Evolutionary conservation across 2,329 filamentous ascomycete species (phyloP), one percentile per base, ranked within the genome.

Genomic region (Diaporthe batatas): DNA sequence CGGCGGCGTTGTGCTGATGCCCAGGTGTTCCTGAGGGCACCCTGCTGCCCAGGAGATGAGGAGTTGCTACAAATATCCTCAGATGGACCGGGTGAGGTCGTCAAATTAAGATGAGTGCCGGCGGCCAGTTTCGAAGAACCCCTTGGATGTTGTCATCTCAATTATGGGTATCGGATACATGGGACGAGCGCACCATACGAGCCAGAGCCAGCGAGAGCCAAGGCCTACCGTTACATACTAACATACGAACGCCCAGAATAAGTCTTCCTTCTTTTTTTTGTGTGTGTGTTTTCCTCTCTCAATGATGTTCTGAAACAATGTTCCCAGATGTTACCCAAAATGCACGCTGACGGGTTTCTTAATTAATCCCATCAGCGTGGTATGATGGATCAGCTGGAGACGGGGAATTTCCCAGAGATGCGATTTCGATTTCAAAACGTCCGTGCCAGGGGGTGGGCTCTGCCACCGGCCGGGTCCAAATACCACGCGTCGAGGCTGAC

Each of bases 31-130:
- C 7, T 7, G 8, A 39, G 12, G 36, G 47, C 21, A 23, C 36
- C 14, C 39, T 53, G 12, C 68, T 21, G 36, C n/a, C 23, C 23
- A 54, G 55, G 68, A 70, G 47, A 70, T 70, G 68, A 62, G 14
- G 68, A 62, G 55, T 70, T 70, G 42, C 55, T 70, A 62, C 55
- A 70, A 70, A 70, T 70, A 70, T 4, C 68, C 68, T 70, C 68
- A 70, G 57, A 49, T 32, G 55, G 34, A 39, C 23, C 23, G 47
- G 44, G 25, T 70, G 55, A 58, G 55, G 55, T 32, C 6, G 57
- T 59, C 55, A 49, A 59, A 70, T 62, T 62, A 70, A 54, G 68
- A 70, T 70, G 55, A 64, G 54, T 70, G 68, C 32, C 53, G 2
- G 62, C 47, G 55, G 32, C 57, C 68, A 62, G 32, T 54, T 62